Conservation (phyloP, 2,329 filamentous ascomycete species). For the Fonsecaea erecta region DNA sequence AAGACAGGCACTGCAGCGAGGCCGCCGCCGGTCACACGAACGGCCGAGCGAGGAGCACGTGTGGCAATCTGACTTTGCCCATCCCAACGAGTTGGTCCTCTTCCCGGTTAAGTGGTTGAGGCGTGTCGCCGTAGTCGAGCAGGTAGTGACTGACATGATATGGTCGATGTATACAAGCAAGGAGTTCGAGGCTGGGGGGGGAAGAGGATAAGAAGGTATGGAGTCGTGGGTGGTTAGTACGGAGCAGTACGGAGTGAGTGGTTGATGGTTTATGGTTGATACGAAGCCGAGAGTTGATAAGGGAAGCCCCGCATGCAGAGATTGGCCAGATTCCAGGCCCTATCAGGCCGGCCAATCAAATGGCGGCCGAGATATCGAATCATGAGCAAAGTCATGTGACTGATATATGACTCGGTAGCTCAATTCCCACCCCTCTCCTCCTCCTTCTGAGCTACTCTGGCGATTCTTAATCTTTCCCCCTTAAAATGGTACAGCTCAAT, state of each 20-base stretch:
- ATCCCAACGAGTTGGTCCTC: slow-evolving; percentile 36
- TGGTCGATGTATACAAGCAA: neutral
- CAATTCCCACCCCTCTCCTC: too few relatives aligned
- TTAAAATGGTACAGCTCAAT: too few relatives aligned
- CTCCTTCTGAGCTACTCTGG: too few relatives aligned
- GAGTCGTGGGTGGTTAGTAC: neutral
- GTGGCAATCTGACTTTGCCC: slow-evolving; percentile 37
- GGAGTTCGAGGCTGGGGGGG: neutral
- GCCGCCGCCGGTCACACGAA: slow-evolving; percentile 33
- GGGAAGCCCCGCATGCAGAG: neutral
- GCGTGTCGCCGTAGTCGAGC: slow-evolving; percentile 10
- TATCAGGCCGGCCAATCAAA: slow-evolving; percentile 3
- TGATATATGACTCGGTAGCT: slow-evolving; percentile 1
- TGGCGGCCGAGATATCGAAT: neutral
- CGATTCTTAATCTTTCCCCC: too few relatives aligned
- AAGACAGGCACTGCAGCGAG: slow-evolving; percentile 35
- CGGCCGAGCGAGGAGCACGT: slow-evolving; percentile 31
- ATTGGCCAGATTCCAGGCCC: neutral
- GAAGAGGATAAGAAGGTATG: neutral
- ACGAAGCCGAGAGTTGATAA: slow-evolving; percentile 1
- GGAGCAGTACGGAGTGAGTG: neutral
- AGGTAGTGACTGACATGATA: slow-evolving; percentile 13
- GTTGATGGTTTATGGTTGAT: too few relatives aligned
- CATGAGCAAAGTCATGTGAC: slow-evolving; percentile 1
- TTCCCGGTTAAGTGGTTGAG: slow-evolving; percentile 23